Evolutionary conservation across 805 yeast species (phyloP), one percentile per base, ranked within the genome.

Genomic region (Debaryomyces prosopidis): DNA sequence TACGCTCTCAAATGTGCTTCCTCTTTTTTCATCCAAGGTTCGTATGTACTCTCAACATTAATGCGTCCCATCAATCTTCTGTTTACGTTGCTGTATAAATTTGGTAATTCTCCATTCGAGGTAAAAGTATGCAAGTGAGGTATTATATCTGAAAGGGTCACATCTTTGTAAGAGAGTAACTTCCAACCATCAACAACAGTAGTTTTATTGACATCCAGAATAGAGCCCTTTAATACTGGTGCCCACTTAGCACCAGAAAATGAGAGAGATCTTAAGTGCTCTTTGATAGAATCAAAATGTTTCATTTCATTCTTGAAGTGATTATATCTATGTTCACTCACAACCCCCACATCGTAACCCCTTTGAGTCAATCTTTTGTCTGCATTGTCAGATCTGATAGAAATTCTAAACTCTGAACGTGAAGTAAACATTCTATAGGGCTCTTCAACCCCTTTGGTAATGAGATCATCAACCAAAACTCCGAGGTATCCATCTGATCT

Each of bases 391-490:
- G 96, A 84, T 47, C 99, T 74, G 4, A 90, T 89, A 28, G 90
- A 84, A 32, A 94, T 81, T 60, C 99, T 75, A 62, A 89, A 94
- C 62, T 94, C 99, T 0, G 96, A 87, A 41, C 99, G 77, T 5
- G 97, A 89, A 0, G 99, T 94, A 60, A 94, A 94, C 99, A 94
- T 94, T 51, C 99, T 73, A 62, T 94, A 94, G 1, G 99, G 99
- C 63, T 94, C 99, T 48, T 84, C 88, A 1, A 94, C 96, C 15
- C 99, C 99, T 63, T 89, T 89, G 0, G 97, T 91, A 26, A 91
- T 86, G 52, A 94, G 73, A 68, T 94, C 99, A 65, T 94, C 99
- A 39, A 94, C 84, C 47, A 94, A 69, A 5, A 94, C 96, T 1
- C 99, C 99, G 44, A 88, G 77, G 56, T 89, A 91, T 1, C 96